Conservation (phyloP, 805 yeast genomes). For the Saccharomycopsis malanga region DNA sequence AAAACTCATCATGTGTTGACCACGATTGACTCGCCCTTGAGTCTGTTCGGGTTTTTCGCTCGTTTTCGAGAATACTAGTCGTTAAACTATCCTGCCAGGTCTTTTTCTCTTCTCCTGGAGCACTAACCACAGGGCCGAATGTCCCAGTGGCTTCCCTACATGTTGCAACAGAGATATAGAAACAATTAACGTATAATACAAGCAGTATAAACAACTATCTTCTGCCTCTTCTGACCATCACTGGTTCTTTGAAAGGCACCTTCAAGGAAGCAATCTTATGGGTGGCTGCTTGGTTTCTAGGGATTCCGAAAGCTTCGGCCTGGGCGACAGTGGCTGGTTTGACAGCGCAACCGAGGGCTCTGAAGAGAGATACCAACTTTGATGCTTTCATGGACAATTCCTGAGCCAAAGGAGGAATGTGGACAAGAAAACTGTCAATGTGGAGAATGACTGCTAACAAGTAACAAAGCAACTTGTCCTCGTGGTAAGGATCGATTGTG, state of each 20-base stretch:
- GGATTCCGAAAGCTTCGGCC: conserved; percentile 65
- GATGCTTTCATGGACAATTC: conserved; percentile 79
- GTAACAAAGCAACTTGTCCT: conserved; percentile 79
- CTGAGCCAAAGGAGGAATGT: conserved; percentile 73
- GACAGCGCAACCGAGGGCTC: conserved; percentile 74
- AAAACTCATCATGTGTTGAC: not conserved
- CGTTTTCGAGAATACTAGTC: too few relatives aligned
- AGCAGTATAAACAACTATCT: not conserved
- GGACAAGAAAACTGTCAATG: conserved; percentile 67
- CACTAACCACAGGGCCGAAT: too few relatives aligned
- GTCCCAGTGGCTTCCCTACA: too few relatives aligned
- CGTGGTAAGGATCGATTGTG: conserved; percentile 78
- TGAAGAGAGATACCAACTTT: conserved; percentile 58
- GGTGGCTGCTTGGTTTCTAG: conserved; percentile 49
- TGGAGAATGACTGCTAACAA: conserved; percentile 67
- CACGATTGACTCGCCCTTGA: too few relatives aligned
- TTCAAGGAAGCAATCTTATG: conserved; percentile 76
- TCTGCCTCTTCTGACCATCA: conserved; percentile 57
- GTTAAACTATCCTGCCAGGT: too few relatives aligned
- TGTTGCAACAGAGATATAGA: too few relatives aligned
- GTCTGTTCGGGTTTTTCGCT: not conserved
- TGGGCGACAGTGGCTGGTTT: conserved; percentile 67
- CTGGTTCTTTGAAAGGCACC: conserved; percentile 88
- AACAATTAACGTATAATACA: not conserved
- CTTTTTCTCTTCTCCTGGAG: too few relatives aligned